These are phyloP conservation scores for Daldinia concentrica DNA, from an alignment of 495 filamentous ascomycete genomes.

Conservation along the genomic window DNA sequence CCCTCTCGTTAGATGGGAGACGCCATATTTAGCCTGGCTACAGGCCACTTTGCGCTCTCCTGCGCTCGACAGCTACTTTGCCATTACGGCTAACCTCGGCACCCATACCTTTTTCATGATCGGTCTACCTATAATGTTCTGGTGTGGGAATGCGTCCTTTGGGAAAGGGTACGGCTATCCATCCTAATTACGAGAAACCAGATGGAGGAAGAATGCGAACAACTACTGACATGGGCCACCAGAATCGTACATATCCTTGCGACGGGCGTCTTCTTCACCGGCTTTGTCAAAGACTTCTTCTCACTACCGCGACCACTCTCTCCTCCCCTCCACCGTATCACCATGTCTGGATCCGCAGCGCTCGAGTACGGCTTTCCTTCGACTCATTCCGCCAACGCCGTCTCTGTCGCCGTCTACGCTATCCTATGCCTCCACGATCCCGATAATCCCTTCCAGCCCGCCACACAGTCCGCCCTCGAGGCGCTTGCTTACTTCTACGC, in stretches of 20 bases:
- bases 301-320: conserved; percentile 95
- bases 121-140: conserved; percentile 90
- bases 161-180: conserved; percentile 76
- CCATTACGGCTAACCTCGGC: conserved; percentile 93
- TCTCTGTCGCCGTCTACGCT: conserved; percentile 89
- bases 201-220: neutral
- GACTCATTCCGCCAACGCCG: conserved; percentile 95
- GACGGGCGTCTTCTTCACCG: conserved; percentile 89
- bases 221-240: conserved; percentile 15
- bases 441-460: conserved; percentile 60
- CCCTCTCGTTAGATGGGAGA: conserved; percentile 92
- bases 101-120: conserved; percentile 99
- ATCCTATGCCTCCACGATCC: conserved; percentile 70
- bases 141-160: conserved; percentile 84
- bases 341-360: conserved; percentile 93
- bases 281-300: conserved; percentile 91
- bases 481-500: conserved; percentile 80
- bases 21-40: conserved; percentile 86
- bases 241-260: conserved; percentile 91
- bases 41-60: conserved; percentile 82
- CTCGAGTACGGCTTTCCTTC: conserved; percentile 98
- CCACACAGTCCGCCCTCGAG: conserved; percentile 68
- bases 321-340: conserved; percentile 91
- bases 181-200: neutral
- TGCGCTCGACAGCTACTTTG: conserved; percentile 92